These are phyloP conservation scores for Sugiyamaella valdiviana DNA, from an alignment of 805 yeast genomes.

Conservation along the genomic window DNA sequence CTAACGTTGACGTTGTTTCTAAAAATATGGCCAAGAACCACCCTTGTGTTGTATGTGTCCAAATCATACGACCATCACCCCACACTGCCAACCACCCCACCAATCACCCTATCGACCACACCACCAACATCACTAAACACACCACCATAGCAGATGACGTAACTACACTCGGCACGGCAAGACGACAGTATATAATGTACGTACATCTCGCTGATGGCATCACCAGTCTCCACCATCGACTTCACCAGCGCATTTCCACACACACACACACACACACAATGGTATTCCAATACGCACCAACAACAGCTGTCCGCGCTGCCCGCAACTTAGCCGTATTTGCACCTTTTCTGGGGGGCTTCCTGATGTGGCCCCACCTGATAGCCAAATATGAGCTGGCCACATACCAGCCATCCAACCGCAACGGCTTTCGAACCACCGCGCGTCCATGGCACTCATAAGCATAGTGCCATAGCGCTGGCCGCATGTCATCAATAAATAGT, in stretches of 20 bases:
- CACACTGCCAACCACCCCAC: too few relatives aligned
- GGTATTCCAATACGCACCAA: background rate
- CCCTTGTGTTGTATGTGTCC: too few relatives aligned
- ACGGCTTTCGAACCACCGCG: background rate
- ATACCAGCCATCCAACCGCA: background rate
- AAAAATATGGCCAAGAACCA: too few relatives aligned
- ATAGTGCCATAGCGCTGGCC: background rate
- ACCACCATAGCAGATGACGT: too few relatives aligned
- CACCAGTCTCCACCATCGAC: background rate
- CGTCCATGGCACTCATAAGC: background rate
- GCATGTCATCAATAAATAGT: background rate
- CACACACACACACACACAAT: background rate
- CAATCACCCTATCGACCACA: too few relatives aligned
- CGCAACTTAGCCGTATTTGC: background rate
- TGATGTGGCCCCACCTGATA: background rate
- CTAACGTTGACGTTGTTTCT: too few relatives aligned
- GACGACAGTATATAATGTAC: background rate
- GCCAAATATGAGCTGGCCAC: background rate
- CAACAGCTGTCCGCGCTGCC: background rate
- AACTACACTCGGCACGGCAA: too few relatives aligned
- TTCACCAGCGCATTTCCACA: background rate
- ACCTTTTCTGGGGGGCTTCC: background rate
- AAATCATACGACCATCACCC: too few relatives aligned
- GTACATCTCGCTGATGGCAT: background rate
- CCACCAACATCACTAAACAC: too few relatives aligned